Percentiles rank a stretch among this genome's conserved stretches.
phyloP scores from a whole-genome alignment of 768 basidiomycete genomes.

The Mrakia blollopis region DNA sequence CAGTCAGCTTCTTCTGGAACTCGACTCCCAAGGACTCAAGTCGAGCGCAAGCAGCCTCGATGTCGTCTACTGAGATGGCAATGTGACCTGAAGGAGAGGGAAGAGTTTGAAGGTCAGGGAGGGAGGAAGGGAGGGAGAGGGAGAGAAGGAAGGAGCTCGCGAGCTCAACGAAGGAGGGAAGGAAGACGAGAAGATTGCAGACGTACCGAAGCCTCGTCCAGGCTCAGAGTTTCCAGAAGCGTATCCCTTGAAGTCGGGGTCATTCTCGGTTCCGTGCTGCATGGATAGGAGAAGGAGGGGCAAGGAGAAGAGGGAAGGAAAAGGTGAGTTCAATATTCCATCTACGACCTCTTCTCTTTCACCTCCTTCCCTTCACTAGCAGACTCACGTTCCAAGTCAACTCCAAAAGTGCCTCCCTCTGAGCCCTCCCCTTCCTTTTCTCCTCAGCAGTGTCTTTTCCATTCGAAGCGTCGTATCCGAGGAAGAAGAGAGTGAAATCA shows the following conservation, averaged over 20 bases:
- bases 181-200: too few relatives aligned
- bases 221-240: slow-evolving; percentile 69
- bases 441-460: slow-evolving; percentile 53
- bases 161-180: neutral
- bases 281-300: too few relatives aligned
- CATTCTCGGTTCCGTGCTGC: slow-evolving; percentile 73
- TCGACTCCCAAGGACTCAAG: slow-evolving; percentile 72
- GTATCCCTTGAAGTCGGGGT: slow-evolving; percentile 74
- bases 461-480: slow-evolving; percentile 66
- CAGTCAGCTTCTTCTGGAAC: slow-evolving; percentile 81
- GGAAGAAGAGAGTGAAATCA: slow-evolving; percentile 65
- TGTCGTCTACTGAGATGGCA: slow-evolving; percentile 69
- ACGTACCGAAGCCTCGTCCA: slow-evolving; percentile 49
- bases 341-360: neutral
- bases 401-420: slow-evolving; percentile 60
- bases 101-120: neutral
- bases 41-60: slow-evolving; percentile 74
- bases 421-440: slow-evolving; percentile 41
- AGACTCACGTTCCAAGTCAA: slow-evolving; percentile 63
- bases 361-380: neutral
- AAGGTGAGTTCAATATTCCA: neutral
- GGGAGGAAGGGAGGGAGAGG: neutral
- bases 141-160: slow-evolving; percentile 18
- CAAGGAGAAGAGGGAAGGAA: neutral
- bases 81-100: slow-evolving; percentile 53